Conservation (phyloP, 768 basidiomycete genomes). For the Aureoboletus auriporus region DNA sequence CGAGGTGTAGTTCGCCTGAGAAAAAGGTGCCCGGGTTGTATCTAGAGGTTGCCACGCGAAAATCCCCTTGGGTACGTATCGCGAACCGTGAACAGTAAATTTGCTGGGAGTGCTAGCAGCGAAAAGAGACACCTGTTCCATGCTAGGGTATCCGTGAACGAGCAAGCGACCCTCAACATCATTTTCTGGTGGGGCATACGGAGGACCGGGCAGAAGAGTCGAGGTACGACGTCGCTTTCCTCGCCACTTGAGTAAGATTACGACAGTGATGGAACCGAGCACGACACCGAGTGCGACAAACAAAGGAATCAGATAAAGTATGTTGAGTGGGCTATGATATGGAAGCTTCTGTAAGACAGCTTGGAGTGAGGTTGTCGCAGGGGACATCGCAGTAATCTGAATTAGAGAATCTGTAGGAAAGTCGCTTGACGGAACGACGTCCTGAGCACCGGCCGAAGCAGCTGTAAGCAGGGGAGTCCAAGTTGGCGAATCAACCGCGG, state of each 20-base stretch:
- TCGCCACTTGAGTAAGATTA: constrained; percentile 11
- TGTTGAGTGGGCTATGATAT: constrained; percentile 20
- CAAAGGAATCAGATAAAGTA: constrained; percentile 25
- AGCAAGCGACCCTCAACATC: constrained; percentile 14
- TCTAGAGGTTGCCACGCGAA: constrained; percentile 8
- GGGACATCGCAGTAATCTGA: constrained; percentile 33
- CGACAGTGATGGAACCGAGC: constrained; percentile 16
- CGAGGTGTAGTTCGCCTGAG: constrained; percentile 3
- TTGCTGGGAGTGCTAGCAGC: constrained; percentile 27
- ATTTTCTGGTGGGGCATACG: constrained; percentile 20
- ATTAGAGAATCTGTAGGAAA: constrained; percentile 20
- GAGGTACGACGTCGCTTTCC: constrained; percentile 4
- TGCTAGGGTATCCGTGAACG: constrained; percentile 17
- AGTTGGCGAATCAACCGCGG: constrained; percentile 20
- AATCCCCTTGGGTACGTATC: constrained; percentile 16
- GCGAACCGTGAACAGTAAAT: constrained; percentile 25
- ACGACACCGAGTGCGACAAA: constrained; percentile 24
- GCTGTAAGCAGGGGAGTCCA: constrained; percentile 4
- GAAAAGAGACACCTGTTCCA: constrained; percentile 26
- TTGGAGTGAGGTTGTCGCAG: constrained; percentile 15
- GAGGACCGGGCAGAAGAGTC: constrained; percentile 22
- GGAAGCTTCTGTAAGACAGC: constrained; percentile 14
- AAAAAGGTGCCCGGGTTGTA: background rate
- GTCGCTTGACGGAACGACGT: constrained; percentile 4
- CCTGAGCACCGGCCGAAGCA: background rate